Percentiles rank a stretch among this genome's conserved stretches.
These are phyloP conservation scores for Saccharomycopsis lassenensis DNA, from an alignment of 805 yeast genomes.

Conservation along the genomic window DNA sequence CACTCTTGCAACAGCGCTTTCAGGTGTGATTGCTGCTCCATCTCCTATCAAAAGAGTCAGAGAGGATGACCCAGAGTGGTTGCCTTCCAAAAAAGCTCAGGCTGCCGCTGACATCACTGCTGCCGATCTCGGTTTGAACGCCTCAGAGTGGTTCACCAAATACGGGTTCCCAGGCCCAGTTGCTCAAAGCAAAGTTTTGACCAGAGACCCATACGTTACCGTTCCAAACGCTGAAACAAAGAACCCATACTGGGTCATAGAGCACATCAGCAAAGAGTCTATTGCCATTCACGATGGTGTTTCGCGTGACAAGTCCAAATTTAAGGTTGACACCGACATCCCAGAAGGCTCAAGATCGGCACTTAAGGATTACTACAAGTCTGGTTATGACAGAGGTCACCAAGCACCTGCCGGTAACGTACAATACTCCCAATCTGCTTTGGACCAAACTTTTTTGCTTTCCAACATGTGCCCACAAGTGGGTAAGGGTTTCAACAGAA, in stretches of 20 bases:
- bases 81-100: too few species aligned
- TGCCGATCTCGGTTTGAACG: slow-evolving; percentile 8
- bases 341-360: slow-evolving; percentile 23
- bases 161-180: slow-evolving; percentile 78
- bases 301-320: slow-evolving; percentile 10
- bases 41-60: slow-evolving; percentile 4
- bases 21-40: too few species aligned
- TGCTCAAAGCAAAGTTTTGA: slow-evolving; percentile 43
- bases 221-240: slow-evolving; percentile 59
- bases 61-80: too few species aligned
- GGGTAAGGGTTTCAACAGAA: slow-evolving; percentile 49
- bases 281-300: slow-evolving; percentile 7
- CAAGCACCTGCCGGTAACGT: slow-evolving; percentile 61
- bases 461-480: slow-evolving; percentile 57
- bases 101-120: slow-evolving; percentile 7
- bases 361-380: slow-evolving; percentile 44
- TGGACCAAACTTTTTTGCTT: slow-evolving; percentile 51
- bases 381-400: slow-evolving; percentile 60
- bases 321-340: slow-evolving; percentile 9
- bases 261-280: slow-evolving; percentile 14
- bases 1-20: too few species aligned
- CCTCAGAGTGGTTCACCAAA: slow-evolving; percentile 38
- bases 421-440: slow-evolving; percentile 43
- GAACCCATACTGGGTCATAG: slow-evolving; percentile 46
- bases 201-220: slow-evolving; percentile 51